A percentile compares a stretch with the other conserved stretches of the same genome.
phyloP scores from a whole-genome alignment of 768 basidiomycete species.

The Auriscalpium microsporum region DNA sequence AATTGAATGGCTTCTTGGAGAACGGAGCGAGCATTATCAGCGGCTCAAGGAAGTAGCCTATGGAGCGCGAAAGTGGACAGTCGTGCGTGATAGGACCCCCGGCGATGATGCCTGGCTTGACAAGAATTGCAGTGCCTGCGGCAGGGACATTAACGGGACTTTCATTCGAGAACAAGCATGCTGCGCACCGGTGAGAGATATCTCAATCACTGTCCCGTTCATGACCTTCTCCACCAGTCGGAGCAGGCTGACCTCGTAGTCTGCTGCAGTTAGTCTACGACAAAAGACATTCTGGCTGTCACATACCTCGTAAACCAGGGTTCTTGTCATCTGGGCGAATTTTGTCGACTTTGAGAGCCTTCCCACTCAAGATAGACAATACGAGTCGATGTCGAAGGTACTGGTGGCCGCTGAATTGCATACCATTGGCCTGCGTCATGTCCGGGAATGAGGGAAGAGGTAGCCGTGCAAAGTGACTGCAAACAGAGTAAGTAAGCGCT shows the following conservation, averaged over 20 bases:
- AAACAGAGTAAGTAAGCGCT: too few relatives aligned
- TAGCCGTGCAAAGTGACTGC: too few relatives aligned
- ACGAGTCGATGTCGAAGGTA: conserved; percentile 80
- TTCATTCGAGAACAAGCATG: background rate
- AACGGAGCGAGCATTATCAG: conserved; percentile 88
- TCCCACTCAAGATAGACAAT: conserved; percentile 84
- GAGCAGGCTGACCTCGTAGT: conserved; percentile 88
- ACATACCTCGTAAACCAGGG: conserved; percentile 82
- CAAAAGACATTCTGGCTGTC: background rate
- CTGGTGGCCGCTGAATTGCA: conserved; percentile 73
- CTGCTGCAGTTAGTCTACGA: conserved; percentile 28
- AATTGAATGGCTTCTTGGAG: conserved; percentile 74
- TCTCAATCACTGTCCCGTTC: conserved; percentile 92
- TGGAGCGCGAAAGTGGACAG: conserved; percentile 78
- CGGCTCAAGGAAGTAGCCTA: conserved; percentile 94
- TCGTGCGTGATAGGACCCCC: conserved; percentile 81
- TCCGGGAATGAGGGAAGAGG: background rate
- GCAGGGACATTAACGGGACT: background rate
- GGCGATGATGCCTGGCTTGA: conserved; percentile 87
- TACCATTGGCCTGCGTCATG: conserved; percentile 34
- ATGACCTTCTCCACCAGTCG: conserved; percentile 84
- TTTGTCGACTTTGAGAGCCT: conserved; percentile 72
- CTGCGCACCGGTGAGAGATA: conserved; percentile 81
- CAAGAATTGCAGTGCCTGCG: conserved; percentile 79
- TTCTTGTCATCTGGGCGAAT: conserved; percentile 91